phyloP scores from a whole-genome alignment of 331 rosid genomes.

The Phaseolus coccineus region DNA sequence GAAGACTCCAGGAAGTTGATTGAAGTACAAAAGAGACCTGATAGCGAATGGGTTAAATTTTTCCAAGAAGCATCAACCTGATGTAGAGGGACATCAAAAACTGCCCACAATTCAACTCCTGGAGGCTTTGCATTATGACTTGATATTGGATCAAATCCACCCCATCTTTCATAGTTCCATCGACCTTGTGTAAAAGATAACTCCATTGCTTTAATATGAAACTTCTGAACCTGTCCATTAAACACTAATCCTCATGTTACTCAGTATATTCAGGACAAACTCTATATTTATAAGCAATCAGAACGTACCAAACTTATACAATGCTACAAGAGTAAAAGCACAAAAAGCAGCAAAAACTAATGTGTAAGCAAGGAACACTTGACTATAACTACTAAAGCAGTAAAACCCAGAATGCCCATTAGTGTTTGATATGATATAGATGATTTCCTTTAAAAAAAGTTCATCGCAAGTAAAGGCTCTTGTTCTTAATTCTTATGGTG shows the following conservation, averaged over 20 bases:
- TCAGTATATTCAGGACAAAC: slow-evolving; percentile 42
- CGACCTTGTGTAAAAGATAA: slow-evolving; percentile 97
- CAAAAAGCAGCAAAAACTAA: slow-evolving; percentile 11
- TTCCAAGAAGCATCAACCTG: slow-evolving; percentile 88
- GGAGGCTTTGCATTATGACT: slow-evolving; percentile 91
- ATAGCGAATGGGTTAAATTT: slow-evolving; percentile 86
- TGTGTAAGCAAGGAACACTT: neutral
- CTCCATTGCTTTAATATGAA: slow-evolving; percentile 79
- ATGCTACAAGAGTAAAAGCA: slow-evolving; percentile 22
- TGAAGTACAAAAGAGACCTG: slow-evolving; percentile 96
- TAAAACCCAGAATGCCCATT: neutral
- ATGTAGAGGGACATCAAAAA: slow-evolving; percentile 74
- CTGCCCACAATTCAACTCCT: slow-evolving; percentile 97
- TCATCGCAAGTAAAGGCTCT: neutral
- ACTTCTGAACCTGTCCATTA: slow-evolving; percentile 78
- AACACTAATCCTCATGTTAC: slow-evolving; percentile 56
- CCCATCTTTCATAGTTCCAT: slow-evolving; percentile 93
- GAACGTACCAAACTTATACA: neutral
- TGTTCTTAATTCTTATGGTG: neutral
- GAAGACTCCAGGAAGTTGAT: slow-evolving; percentile 95
- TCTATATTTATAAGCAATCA: neutral
- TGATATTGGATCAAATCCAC: slow-evolving; percentile 87
- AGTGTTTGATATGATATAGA: neutral
- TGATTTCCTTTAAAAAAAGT: neutral
- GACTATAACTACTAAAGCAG: neutral